Conservation (phyloP, 2,329 filamentous ascomycete species). For the Ophiocordyceps camponoti-leonardi region DNA sequence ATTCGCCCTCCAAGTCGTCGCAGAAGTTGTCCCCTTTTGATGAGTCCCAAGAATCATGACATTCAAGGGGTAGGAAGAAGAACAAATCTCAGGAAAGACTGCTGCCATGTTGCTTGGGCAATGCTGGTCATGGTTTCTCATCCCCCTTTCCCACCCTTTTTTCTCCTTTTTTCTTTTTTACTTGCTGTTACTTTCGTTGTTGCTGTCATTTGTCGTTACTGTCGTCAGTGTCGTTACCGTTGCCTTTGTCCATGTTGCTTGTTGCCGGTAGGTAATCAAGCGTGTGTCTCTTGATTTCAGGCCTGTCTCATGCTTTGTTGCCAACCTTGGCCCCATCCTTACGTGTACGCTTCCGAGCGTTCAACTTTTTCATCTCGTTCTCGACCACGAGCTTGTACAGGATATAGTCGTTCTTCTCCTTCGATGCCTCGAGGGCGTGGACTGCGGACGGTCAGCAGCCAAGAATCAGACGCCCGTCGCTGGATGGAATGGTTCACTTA, state of each 20-base stretch:
- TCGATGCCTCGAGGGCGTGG: conserved; percentile 13
- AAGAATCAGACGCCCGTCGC: not conserved
- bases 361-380: conserved; percentile 22
- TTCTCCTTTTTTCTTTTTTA: no score
- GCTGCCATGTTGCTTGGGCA: not conserved
- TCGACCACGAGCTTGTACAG: conserved; percentile 18
- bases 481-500: conserved; percentile 7
- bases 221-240: no score
- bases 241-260: no score
- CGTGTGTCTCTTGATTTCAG: no score
- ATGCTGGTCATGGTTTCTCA: not conserved
- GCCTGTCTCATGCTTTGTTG: conserved; percentile 3
- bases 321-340: conserved; percentile 8
- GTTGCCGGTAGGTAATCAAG: no score
- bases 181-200: not conserved
- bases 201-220: no score
- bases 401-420: conserved; percentile 14
- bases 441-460: conserved; percentile 11
- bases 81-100: not conserved
- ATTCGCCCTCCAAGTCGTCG: conserved; percentile 15
- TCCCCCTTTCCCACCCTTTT: not conserved
- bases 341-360: conserved; percentile 13
- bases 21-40: conserved; percentile 11
- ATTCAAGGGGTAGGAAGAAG: not conserved
- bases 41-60: conserved; percentile 2